phyloP scores from a whole-genome alignment of 805 yeast species.

The Scheffersomyces spartinae region DNA sequence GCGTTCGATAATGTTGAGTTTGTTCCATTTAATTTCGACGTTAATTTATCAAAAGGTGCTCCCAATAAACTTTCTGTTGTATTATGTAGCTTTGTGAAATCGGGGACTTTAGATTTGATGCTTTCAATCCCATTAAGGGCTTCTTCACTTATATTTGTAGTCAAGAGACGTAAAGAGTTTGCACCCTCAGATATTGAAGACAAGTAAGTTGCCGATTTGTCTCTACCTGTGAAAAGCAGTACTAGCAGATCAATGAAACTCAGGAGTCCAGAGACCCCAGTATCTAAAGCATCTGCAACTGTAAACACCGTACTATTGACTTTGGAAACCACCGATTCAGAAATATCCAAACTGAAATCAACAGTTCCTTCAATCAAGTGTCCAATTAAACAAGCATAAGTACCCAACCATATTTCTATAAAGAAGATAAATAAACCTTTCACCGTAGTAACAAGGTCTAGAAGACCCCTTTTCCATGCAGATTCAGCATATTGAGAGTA shows the following conservation, averaged over 20 bases:
- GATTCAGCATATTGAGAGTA: no score
- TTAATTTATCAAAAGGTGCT: no score
- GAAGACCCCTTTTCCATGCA: conserved; percentile 31
- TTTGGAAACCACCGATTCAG: conserved; percentile 45
- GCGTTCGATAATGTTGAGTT: no score
- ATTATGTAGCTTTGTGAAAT: no score
- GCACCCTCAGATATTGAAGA: no score
- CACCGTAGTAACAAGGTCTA: conserved; percentile 40
- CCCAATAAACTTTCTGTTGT: no score
- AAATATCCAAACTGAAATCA: conserved; percentile 60
- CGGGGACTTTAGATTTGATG: no score
- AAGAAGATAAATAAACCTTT: conserved; percentile 52
- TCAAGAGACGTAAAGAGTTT: background rate
- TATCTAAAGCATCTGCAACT: conserved; percentile 51
- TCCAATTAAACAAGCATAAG: conserved; percentile 72
- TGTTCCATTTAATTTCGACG: no score
- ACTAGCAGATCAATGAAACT: conserved; percentile 33
- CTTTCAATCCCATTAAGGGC: background rate
- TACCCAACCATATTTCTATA: conserved; percentile 69
- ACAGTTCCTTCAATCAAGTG: conserved; percentile 66
- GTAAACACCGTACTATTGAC: conserved; percentile 51
- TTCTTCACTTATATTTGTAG: background rate
- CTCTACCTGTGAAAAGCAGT: conserved; percentile 35
- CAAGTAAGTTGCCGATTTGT: no score
- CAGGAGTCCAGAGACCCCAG: conserved; percentile 49